phyloP scores from a whole-genome alignment of 495 filamentous ascomycete species.

The Aspergillus homomorphus region DNA sequence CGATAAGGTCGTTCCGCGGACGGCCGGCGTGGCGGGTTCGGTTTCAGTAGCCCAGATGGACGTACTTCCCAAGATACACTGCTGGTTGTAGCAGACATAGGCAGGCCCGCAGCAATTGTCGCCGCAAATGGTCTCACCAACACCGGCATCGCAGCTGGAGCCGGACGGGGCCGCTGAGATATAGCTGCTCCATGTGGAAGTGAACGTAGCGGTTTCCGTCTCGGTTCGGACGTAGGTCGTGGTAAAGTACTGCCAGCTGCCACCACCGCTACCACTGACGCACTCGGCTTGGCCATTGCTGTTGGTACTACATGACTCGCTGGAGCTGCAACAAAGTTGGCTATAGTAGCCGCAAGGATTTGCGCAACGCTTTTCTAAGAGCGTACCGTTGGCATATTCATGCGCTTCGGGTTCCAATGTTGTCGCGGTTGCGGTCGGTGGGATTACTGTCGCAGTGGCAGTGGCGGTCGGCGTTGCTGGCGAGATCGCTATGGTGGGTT shows the following conservation, averaged over 20 bases:
- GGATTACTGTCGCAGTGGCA: not conserved
- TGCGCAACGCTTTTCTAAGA: conserved; percentile 51
- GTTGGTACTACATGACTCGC: conserved; percentile 63
- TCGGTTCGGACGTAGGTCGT: conserved; percentile 62
- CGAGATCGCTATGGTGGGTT: conserved; percentile 27
- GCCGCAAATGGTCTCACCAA: conserved; percentile 68
- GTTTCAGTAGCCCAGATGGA: conserved; percentile 37
- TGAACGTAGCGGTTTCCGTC: conserved; percentile 63
- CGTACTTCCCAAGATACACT: conserved; percentile 41
- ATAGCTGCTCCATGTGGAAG: conserved; percentile 62
- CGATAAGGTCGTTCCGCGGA: conserved; percentile 66
- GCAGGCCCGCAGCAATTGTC: conserved; percentile 68
- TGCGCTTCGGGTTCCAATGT: conserved; percentile 22
- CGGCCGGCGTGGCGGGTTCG: conserved; percentile 46
- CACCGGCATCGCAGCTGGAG: conserved; percentile 52
- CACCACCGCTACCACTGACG: conserved; percentile 20
- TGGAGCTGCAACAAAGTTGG: conserved; percentile 64
- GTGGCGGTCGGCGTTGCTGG: not conserved
- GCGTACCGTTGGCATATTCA: not conserved
- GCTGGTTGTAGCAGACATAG: conserved; percentile 58
- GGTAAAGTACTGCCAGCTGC: conserved; percentile 57
- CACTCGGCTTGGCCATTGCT: conserved; percentile 53
- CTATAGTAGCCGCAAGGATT: conserved; percentile 65
- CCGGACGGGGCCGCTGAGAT: conserved; percentile 33
- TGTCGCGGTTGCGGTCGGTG: not conserved